Evolutionary conservation across 179 eudicot species (phyloP).

Genomic region (Kewa caespitosa): DNA sequence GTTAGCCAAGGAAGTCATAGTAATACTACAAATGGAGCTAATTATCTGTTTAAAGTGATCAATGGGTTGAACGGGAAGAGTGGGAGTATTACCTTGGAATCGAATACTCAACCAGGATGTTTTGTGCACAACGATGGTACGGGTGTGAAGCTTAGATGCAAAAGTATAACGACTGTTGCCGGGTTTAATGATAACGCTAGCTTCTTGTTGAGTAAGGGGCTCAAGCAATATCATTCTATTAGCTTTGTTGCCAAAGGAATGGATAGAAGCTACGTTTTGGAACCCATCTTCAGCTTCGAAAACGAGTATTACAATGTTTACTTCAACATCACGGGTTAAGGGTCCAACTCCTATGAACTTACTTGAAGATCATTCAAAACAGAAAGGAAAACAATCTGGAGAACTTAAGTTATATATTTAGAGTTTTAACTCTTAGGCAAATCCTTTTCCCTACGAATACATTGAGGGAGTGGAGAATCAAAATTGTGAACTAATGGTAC

Average conservation of each 20-base stretch:
- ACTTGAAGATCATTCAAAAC: neutral
- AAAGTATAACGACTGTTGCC: conserved; percentile 11
- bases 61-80: conserved; percentile 52
- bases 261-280: conserved; percentile 55
- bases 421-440: neutral
- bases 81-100: conserved; percentile 51
- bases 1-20: neutral
- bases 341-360: too few relatives aligned
- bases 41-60: conserved; percentile 40
- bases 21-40: neutral
- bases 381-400: too few relatives aligned
- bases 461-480: too few relatives aligned
- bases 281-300: conserved; percentile 56
- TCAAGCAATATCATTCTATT: conserved; percentile 55
- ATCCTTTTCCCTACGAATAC: too few relatives aligned
- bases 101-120: conserved; percentile 44
- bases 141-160: conserved; percentile 48
- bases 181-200: conserved; percentile 43
- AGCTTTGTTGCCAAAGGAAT: conserved; percentile 73
- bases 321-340: conserved; percentile 40
- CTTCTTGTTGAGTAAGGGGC: conserved; percentile 49
- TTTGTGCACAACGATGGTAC: conserved; percentile 37
- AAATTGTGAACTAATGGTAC: too few relatives aligned
- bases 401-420: neutral
- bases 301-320: conserved; percentile 77